Base-by-base conservation (phyloP, 2,329 filamentous ascomycete species). In the Akanthomyces muscarius region DNA sequence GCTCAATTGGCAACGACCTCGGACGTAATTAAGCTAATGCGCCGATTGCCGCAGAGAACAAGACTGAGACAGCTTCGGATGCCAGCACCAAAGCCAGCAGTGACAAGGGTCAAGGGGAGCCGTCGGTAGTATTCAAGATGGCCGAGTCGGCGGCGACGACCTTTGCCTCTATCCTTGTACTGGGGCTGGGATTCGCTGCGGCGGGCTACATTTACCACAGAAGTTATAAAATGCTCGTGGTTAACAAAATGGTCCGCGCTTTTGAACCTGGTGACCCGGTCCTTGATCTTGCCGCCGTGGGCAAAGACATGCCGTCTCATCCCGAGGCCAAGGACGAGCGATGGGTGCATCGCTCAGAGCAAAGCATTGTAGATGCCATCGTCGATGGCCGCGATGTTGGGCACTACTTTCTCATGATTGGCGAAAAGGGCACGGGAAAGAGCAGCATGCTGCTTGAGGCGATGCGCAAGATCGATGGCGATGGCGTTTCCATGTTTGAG, bases 351-450 rank as follows among this genome's bases (percentile, higher is more conserved):
- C 88, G 94, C 33, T 86, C 89, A 16, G 94, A 99, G 78, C 95
- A 99, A 74, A 74, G 78, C 4, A 86, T 83, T 64, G 88, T 99
- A 66, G 89, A 99, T 73, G 80, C 78, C n/a, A 97, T 99, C 67
- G 84, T 99, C 28, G 78, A 83, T 54, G 95, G 95, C 1, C 77
- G 81, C 3, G 81, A 86, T 33, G 80, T 81, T 52, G 95, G 95
- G 13, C 92, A 96, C 72, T 99, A 99, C 72, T 91, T 95, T 75
- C 83, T 99, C 2, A 80, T 99, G 2, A 87, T 98, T 53, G 95
- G 95, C 51, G 95, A 98, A 72, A 98, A 99, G 77, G 95, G 95
- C 5, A 96, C 91, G 0, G 95, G 95, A 7, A 99, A 99, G 80
- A 96, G 91, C 65, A 96, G 91, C 68, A 98, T 99, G 95, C 79